These are phyloP conservation scores for Trichopus zeylanicus DNA, from an alignment of 116 monocot species.

Conservation along the genomic window DNA sequence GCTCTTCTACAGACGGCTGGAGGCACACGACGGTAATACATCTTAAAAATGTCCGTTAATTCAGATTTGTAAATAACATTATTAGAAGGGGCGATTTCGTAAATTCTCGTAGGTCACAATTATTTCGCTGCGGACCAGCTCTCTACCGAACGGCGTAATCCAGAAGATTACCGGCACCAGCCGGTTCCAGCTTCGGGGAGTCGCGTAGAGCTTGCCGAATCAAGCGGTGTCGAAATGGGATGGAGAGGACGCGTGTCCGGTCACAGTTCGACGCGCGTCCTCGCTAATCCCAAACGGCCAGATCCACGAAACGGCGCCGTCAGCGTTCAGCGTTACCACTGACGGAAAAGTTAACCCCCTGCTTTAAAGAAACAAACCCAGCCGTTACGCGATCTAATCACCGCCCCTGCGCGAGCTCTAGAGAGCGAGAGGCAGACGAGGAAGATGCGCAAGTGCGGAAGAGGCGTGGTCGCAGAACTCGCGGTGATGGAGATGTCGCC, in stretches of 20 bases:
- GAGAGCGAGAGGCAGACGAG: constrained; percentile 2
- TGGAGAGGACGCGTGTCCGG: too few relatives aligned
- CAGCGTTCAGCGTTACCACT: background rate
- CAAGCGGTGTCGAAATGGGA: background rate
- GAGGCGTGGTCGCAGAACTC: constrained; percentile 12
- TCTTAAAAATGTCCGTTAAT: too few relatives aligned
- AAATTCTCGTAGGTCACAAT: background rate
- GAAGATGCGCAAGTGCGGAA: constrained; percentile 25
- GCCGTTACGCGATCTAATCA: background rate
- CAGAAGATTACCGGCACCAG: background rate
- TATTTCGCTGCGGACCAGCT: constrained; percentile 2
- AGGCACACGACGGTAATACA: background rate
- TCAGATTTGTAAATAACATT: background rate
- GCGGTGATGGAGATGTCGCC: constrained; percentile 28
- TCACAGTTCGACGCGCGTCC: background rate
- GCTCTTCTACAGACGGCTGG: background rate
- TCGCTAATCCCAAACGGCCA: constrained; percentile 1
- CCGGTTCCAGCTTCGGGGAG: background rate
- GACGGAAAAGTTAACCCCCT: background rate
- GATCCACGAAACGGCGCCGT: background rate
- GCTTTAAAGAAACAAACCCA: background rate
- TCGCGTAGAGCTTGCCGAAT: background rate
- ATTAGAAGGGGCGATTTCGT: background rate
- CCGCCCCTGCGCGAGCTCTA: background rate
- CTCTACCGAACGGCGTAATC: background rate